phyloP scores from a whole-genome alignment of 257 asterid species.

The Dorcoceras hygrometricum region DNA sequence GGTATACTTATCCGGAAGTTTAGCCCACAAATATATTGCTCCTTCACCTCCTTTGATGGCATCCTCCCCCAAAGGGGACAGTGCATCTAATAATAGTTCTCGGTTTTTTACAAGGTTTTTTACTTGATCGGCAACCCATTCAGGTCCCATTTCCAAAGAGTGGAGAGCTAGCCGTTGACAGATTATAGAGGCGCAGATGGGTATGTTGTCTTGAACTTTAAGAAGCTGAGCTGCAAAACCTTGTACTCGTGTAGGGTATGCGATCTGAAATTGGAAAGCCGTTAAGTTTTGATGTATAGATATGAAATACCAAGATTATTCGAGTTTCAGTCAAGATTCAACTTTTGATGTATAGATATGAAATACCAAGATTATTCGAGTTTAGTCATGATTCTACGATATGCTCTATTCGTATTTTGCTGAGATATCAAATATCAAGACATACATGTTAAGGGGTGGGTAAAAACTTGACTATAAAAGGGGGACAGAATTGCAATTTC shows the following conservation, averaged over 20 bases:
- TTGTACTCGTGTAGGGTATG: constrained; percentile 80
- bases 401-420: not conserved
- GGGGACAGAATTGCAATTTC: not conserved
- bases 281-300: not conserved
- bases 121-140: constrained; percentile 73
- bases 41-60: constrained; percentile 96
- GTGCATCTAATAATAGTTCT: constrained; percentile 57
- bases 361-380: no score
- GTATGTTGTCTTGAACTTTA: constrained; percentile 95
- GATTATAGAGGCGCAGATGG: constrained; percentile 86
- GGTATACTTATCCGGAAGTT: constrained; percentile 53
- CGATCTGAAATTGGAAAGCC: constrained; percentile 51
- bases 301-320: no score
- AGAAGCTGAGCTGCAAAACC: constrained; percentile 76
- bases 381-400: not conserved
- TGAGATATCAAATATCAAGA: not conserved
- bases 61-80: constrained; percentile 75
- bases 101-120: constrained; percentile 66
- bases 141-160: constrained; percentile 79
- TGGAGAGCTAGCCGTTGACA: constrained; percentile 78
- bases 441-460: not conserved
- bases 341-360: no score
- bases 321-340: not conserved
- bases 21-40: constrained; percentile 93
- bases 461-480: not conserved